Evolutionary conservation across 1,284 basidiomycete genomes (phyloP).

Genomic region (Athelia psychrophila): DNA sequence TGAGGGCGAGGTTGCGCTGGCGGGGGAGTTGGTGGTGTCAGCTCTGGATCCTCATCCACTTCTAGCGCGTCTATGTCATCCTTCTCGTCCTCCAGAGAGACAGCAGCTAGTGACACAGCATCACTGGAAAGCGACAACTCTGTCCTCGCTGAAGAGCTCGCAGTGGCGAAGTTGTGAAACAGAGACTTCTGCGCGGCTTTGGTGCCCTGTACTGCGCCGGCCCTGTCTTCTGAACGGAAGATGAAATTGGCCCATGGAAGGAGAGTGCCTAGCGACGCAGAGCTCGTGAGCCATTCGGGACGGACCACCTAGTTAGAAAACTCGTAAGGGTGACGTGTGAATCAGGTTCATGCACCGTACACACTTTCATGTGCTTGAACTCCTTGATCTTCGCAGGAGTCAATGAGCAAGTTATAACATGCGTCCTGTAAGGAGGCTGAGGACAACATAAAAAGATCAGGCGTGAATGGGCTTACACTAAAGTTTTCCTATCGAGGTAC

Average conservation of each 20-base stretch:
- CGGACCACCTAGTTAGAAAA: slow-evolving; percentile 37
- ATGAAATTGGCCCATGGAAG: slow-evolving; percentile 76
- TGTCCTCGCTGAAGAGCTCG: no score
- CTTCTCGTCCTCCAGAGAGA: no score
- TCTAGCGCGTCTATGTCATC: no score
- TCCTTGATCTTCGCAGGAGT: slow-evolving; percentile 89
- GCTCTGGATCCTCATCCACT: background rate
- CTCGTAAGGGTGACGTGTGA: background rate
- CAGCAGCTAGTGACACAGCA: no score
- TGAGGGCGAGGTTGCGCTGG: background rate
- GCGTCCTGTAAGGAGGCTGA: slow-evolving; percentile 51
- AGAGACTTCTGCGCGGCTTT: slow-evolving; percentile 35
- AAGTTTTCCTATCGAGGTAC: slow-evolving; percentile 77
- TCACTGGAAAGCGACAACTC: no score
- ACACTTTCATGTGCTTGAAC: slow-evolving; percentile 84
- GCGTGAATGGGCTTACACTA: slow-evolving; percentile 52
- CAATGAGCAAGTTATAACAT: slow-evolving; percentile 87
- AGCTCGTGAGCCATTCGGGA: slow-evolving; percentile 87
- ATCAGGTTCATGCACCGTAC: background rate
- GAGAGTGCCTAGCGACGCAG: slow-evolving; percentile 61
- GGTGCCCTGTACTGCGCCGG: slow-evolving; percentile 48
- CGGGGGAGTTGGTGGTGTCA: slow-evolving; percentile 4
- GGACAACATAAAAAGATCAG: slow-evolving; percentile 3
- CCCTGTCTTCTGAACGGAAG: slow-evolving; percentile 45
- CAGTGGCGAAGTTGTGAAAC: slow-evolving; percentile 16